phyloP scores from a whole-genome alignment of 2,329 filamentous ascomycete species.

The Fusarium pseudonygamai region DNA sequence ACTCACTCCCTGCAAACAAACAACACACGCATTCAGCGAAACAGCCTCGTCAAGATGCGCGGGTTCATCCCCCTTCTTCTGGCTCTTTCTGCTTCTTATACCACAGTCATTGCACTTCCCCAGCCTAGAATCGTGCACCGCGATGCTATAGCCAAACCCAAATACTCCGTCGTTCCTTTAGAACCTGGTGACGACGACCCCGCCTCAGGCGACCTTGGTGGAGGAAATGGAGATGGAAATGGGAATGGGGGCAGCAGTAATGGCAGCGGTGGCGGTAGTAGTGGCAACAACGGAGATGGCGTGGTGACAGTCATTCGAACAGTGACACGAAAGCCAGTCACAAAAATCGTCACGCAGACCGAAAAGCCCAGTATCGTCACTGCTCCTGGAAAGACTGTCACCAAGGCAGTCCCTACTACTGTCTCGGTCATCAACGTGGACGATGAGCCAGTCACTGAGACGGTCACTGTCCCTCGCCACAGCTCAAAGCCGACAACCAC shows the following conservation, averaged over 20 bases:
- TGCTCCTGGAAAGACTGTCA: slow-evolving; percentile 38
- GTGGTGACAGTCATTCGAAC: slow-evolving; percentile 50
- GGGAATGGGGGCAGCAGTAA: slow-evolving; percentile 17
- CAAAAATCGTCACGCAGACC: slow-evolving; percentile 42
- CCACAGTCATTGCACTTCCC: slow-evolving; percentile 44
- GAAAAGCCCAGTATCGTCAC: slow-evolving; percentile 43
- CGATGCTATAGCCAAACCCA: slow-evolving; percentile 41
- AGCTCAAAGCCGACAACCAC: slow-evolving; percentile 6
- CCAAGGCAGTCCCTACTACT: slow-evolving; percentile 44
- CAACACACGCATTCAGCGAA: slow-evolving; percentile 3
- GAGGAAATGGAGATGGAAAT: slow-evolving; percentile 21
- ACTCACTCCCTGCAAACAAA: neutral
- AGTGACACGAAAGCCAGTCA: slow-evolving; percentile 43
- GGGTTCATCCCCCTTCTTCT: slow-evolving; percentile 43
- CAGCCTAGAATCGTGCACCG: slow-evolving; percentile 39
- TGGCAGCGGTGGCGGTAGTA: slow-evolving; percentile 17
- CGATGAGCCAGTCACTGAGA: slow-evolving; percentile 35
- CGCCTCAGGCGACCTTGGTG: slow-evolving; percentile 32
- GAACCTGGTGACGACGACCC: slow-evolving; percentile 45
- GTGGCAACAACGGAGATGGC: slow-evolving; percentile 27
- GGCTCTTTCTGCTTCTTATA: slow-evolving; percentile 44
- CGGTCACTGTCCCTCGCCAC: slow-evolving; percentile 40
- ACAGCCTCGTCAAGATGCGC: slow-evolving; percentile 45
- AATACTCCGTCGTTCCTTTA: slow-evolving; percentile 53
- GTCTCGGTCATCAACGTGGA: slow-evolving; percentile 46